Evolutionary conservation across 768 basidiomycete genomes (phyloP).

Genomic region (Daedaleopsis sinensis): DNA sequence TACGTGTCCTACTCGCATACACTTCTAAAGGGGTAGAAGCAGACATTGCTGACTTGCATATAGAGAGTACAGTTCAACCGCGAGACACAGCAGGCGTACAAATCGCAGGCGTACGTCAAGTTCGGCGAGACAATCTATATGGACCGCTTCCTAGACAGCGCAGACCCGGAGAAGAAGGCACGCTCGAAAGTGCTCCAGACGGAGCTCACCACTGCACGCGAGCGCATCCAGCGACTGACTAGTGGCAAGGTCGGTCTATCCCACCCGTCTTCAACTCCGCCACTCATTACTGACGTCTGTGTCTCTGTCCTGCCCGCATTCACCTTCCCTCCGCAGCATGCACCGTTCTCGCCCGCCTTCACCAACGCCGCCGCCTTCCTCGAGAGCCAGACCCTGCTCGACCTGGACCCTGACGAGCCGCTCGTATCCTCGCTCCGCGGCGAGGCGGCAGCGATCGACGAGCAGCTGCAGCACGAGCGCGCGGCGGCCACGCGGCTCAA

Average conservation of each 20-base stretch:
- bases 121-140: constrained; percentile 86
- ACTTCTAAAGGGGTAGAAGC: neutral
- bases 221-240: constrained; percentile 67
- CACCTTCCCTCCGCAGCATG: constrained; percentile 45
- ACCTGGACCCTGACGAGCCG: constrained; percentile 58
- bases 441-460: constrained; percentile 55
- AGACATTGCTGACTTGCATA: constrained; percentile 11
- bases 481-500: constrained; percentile 57
- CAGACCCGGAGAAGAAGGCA: constrained; percentile 69
- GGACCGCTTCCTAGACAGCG: constrained; percentile 88
- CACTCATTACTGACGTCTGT: neutral
- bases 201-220: constrained; percentile 63
- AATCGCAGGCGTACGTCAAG: constrained; percentile 94
- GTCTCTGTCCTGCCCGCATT: too few species aligned
- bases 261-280: neutral
- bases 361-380: constrained; percentile 61
- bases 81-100: constrained; percentile 88
- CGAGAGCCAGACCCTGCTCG: constrained; percentile 45
- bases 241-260: constrained; percentile 63
- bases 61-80: constrained; percentile 95
- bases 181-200: constrained; percentile 71
- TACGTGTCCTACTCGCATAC: constrained; percentile 38
- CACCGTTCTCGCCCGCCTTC: constrained; percentile 59
- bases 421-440: constrained; percentile 51
- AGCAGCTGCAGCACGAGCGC: constrained; percentile 61